Conservation (phyloP, 169 alveolate species). For the Perkinsus olseni region DNA sequence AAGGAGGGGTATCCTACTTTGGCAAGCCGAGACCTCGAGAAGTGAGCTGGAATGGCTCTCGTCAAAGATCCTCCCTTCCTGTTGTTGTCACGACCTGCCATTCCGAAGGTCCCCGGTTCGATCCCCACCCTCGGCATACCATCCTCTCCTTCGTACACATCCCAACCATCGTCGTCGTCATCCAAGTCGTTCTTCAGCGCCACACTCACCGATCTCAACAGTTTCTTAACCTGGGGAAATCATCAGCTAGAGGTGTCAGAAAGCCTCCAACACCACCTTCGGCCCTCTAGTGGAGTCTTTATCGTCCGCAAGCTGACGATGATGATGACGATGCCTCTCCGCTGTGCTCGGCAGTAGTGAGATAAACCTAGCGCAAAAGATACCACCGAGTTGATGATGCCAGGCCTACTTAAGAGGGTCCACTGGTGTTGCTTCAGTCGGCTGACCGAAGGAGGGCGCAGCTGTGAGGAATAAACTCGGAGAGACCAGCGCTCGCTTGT, state of each 20-base stretch:
- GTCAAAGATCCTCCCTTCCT: not conserved
- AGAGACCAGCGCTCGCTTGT: too few relatives aligned
- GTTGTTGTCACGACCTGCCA: not conserved
- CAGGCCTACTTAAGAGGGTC: too few relatives aligned
- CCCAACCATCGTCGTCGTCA: not conserved
- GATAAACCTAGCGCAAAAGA: too few relatives aligned
- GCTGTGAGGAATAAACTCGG: too few relatives aligned
- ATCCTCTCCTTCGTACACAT: not conserved
- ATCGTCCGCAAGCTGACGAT: too few relatives aligned
- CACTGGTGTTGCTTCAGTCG: too few relatives aligned
- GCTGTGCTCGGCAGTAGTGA: not conserved
- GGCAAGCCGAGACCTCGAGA: not conserved
- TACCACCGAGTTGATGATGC: too few relatives aligned
- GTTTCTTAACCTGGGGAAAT: not conserved
- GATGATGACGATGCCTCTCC: not conserved
- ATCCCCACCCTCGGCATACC: not conserved
- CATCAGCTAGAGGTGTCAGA: not conserved
- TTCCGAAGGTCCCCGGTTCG: not conserved
- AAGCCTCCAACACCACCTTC: not conserved
- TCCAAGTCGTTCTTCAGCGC: not conserved
- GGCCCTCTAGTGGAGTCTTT: not conserved
- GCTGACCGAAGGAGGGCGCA: too few relatives aligned
- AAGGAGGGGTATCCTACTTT: too few relatives aligned
- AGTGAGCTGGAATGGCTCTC: not conserved
- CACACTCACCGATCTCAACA: not conserved